Conservation (phyloP, 2,329 filamentous ascomycete genomes). For the Beauveria bassiana region DNA sequence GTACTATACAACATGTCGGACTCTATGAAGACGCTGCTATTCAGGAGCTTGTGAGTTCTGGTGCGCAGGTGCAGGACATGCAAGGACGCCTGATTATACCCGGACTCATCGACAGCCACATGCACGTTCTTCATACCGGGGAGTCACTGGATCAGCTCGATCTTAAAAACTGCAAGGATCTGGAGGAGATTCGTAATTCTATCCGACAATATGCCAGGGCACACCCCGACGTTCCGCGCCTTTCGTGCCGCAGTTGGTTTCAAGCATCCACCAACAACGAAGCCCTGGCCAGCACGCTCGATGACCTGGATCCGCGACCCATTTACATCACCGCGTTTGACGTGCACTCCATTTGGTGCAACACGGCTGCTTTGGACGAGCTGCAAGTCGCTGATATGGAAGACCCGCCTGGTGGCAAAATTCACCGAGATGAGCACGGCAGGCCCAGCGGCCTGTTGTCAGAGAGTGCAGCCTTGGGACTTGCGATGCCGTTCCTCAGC, state of each 20-base stretch:
- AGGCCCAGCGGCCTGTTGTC: conserved; percentile 32
- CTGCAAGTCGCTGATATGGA: conserved; percentile 30
- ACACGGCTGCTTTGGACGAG: conserved; percentile 33
- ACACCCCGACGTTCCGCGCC: conserved; percentile 27
- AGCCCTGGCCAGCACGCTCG: conserved; percentile 32
- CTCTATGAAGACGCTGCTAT: background rate
- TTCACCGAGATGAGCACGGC: conserved; percentile 31
- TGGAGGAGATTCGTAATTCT: conserved; percentile 28
- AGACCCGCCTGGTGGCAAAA: conserved; percentile 33
- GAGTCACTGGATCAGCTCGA: conserved; percentile 31
- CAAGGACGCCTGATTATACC: conserved; percentile 21
- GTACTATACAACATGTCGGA: background rate
- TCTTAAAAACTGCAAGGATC: conserved; percentile 26
- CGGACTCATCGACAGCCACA: conserved; percentile 37
- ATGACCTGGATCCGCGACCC: conserved; percentile 35
- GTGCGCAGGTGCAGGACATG: conserved; percentile 11
- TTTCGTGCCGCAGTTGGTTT: conserved; percentile 37
- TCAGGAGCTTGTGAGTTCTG: background rate
- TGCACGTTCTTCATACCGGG: conserved; percentile 35
- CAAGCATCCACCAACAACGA: conserved; percentile 33
- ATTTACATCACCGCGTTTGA: conserved; percentile 38
- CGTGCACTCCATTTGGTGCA: conserved; percentile 38
- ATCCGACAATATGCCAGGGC: conserved; percentile 26
- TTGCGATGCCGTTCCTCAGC: conserved; percentile 35
- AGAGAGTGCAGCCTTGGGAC: conserved; percentile 32